Evolutionary conservation across 2,329 filamentous ascomycete genomes (phyloP), one percentile per base, ranked within the genome.

Genomic region (Periconia digitata): DNA sequence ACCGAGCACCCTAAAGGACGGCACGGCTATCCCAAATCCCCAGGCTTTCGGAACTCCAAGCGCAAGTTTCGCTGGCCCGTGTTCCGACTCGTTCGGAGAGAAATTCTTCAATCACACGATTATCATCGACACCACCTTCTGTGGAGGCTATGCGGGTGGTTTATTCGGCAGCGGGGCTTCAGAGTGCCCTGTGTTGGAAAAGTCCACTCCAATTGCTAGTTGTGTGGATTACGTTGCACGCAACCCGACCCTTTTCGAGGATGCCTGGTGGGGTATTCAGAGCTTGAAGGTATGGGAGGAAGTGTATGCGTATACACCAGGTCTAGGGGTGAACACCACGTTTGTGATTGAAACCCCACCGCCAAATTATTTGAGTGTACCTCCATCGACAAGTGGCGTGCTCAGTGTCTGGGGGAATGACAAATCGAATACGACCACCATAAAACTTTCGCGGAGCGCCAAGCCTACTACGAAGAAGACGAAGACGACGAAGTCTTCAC

Each of bases 121-220:
- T 56, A 81, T 91, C 55, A 84, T 92, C 70, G 83, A 92, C 72
- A 92, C 85, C 1, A 87, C 86, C 7, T 89, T 95, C 67, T 95
- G 91, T 36, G 59, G 59, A 3, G 24, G 24, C n/a, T 62, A 49
- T 49, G 77, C 49, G 3, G 57, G 57, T 16, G 46, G 38, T 6
- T 48, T 35, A 0, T 62, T 57, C 36, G 55, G 53, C 4, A 43
- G 27, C 22, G 51, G 47, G 6, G 18, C 27, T 12, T 44, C 50
- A 15, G 16, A 83, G 59, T 90, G 87, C 68, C 72, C 78, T 6
- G 23, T 44, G 18, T 40, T 36, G 6, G 43, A 43, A 16, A 49
- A 49, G 2, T 34, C 36, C 3, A 48, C 17, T 22, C 23, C 54
- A 1, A 49, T 54, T 15, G 66, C 72, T 34, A 62, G 54, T 34